Evolutionary conservation across 2,329 filamentous ascomycete species (phyloP).

Genomic region (Fusarium nygamai): DNA sequence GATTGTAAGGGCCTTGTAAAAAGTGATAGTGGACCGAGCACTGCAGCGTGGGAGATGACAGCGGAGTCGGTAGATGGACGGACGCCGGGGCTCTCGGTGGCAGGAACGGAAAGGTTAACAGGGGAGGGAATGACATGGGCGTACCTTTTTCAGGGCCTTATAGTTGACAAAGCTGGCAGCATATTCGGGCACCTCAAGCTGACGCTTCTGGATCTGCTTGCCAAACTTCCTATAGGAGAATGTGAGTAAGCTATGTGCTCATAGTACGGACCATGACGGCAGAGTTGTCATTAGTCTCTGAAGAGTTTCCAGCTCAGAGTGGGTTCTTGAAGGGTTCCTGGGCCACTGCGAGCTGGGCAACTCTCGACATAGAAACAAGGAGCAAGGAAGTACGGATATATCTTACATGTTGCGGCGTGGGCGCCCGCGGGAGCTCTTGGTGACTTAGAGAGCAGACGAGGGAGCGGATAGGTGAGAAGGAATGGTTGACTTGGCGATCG

Average conservation of each 20-base stretch:
- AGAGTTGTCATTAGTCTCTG: neutral
- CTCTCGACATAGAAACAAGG: slow-evolving; percentile 1
- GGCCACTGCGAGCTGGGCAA: neutral
- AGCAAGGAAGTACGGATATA: slow-evolving; percentile 10
- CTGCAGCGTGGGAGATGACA: slow-evolving; percentile 34
- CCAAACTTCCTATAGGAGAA: slow-evolving; percentile 87
- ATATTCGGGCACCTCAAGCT: slow-evolving; percentile 99
- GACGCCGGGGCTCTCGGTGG: slow-evolving; percentile 28
- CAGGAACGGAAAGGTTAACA: slow-evolving; percentile 33
- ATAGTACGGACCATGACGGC: neutral
- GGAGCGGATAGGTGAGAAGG: slow-evolving; percentile 10
- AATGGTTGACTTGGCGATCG: slow-evolving; percentile 12
- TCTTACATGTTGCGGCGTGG: slow-evolving; percentile 51
- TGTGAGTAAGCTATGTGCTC: slow-evolving; percentile 21
- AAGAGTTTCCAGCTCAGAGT: neutral
- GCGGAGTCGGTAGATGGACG: slow-evolving; percentile 32
- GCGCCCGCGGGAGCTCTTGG: slow-evolving; percentile 38
- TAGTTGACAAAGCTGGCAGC: slow-evolving; percentile 99
- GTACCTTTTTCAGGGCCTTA: slow-evolving; percentile 97
- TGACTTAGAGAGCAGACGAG: slow-evolving; percentile 29
- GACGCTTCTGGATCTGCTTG: slow-evolving; percentile 98
- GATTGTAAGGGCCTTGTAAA: slow-evolving; percentile 13
- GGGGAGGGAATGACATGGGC: slow-evolving; percentile 37
- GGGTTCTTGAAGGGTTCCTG: slow-evolving; percentile 5
- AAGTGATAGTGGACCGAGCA: slow-evolving; percentile 24